Conservation (phyloP, 2,329 filamentous ascomycete species). For the Ophiocordyceps camponoti-leonardi region DNA sequence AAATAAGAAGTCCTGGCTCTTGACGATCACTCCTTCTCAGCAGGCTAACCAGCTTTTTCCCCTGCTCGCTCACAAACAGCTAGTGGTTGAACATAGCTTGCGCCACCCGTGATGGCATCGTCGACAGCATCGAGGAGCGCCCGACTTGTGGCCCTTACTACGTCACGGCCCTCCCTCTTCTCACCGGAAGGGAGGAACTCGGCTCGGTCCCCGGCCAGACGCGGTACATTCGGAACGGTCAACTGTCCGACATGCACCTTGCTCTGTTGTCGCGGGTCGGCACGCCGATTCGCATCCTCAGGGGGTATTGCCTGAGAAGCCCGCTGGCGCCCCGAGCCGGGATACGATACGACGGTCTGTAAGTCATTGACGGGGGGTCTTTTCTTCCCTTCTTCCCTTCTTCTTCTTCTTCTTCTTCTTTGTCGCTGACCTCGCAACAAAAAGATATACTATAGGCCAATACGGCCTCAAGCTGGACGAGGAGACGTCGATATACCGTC, state of each 20-base stretch:
- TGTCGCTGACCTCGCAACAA: slow-evolving; percentile 7
- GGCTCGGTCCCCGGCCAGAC: slow-evolving; percentile 11
- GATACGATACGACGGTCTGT: slow-evolving; percentile 41
- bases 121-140: slow-evolving; percentile 23
- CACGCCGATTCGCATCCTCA: slow-evolving; percentile 30
- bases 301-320: slow-evolving; percentile 32
- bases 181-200: slow-evolving; percentile 32
- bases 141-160: slow-evolving; percentile 29
- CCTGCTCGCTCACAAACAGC: slow-evolving; percentile 15
- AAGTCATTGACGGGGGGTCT: slow-evolving; percentile 14
- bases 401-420: too few relatives aligned
- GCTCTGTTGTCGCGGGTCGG: slow-evolving; percentile 31
- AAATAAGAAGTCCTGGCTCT: too few relatives aligned
- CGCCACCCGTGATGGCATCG: slow-evolving; percentile 37
- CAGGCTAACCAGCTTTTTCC: slow-evolving; percentile 5
- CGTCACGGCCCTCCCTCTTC: slow-evolving; percentile 28
- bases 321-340: slow-evolving; percentile 32
- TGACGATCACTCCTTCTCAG: too few relatives aligned
- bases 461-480: slow-evolving; percentile 26
- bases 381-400: too few relatives aligned
- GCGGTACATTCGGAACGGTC: slow-evolving; percentile 28
- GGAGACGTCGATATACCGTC: slow-evolving; percentile 20
- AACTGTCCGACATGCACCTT: slow-evolving; percentile 26
- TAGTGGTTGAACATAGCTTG: slow-evolving; percentile 43
- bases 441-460: slow-evolving; percentile 29